phyloP scores from a whole-genome alignment of 768 basidiomycete genomes.

The Hericium rajendrae region DNA sequence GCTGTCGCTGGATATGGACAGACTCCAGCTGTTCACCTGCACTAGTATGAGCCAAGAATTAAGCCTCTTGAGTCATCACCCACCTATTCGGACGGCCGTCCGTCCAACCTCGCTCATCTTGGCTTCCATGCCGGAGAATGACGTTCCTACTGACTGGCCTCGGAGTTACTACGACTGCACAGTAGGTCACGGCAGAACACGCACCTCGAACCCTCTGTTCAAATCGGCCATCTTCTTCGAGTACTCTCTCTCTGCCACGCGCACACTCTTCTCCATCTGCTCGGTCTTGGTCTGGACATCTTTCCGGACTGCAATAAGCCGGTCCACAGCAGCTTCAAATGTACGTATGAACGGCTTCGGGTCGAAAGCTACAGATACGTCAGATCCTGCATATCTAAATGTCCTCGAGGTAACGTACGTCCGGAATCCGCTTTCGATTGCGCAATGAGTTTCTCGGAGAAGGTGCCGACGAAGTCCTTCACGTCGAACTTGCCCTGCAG shows the following conservation, averaged over 20 bases:
- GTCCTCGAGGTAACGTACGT: slow-evolving; percentile 38
- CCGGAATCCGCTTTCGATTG: slow-evolving; percentile 79
- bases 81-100: slow-evolving; percentile 90
- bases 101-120: slow-evolving; percentile 90
- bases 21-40: slow-evolving; percentile 93
- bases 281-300: slow-evolving; percentile 88
- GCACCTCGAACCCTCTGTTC: slow-evolving; percentile 87
- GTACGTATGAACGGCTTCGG: slow-evolving; percentile 88
- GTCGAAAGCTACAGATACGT: slow-evolving; percentile 61
- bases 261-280: slow-evolving; percentile 86
- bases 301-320: slow-evolving; percentile 75
- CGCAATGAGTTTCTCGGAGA: slow-evolving; percentile 82
- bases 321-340: slow-evolving; percentile 87
- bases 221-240: slow-evolving; percentile 90
- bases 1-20: slow-evolving; percentile 82
- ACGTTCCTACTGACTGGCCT: slow-evolving; percentile 70
- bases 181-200: slow-evolving; percentile 15
- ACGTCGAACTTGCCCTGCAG: slow-evolving; percentile 81
- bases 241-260: slow-evolving; percentile 85
- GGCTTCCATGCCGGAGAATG: slow-evolving; percentile 83
- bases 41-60: not conserved
- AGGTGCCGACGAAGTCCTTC: slow-evolving; percentile 76
- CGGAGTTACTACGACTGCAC: slow-evolving; percentile 2
- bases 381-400: not conserved
- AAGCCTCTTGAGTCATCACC: slow-evolving; percentile 14